Base-by-base conservation (phyloP, 768 basidiomycete species). In the Podaxis sp. region DNA sequence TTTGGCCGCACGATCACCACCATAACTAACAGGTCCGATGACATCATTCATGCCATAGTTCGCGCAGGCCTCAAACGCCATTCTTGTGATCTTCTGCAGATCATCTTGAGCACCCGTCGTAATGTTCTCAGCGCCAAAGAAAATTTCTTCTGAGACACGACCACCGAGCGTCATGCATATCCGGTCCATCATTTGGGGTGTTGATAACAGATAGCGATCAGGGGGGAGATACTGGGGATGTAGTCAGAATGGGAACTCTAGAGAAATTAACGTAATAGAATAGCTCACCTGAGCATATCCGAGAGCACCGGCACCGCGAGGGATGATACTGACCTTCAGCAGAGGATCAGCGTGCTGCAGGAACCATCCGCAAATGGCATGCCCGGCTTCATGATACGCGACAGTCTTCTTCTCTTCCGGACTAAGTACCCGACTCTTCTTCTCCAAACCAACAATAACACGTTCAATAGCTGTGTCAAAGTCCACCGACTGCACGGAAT, bases 111-210 rank as follows among this genome's bases (percentile, higher is more conserved):
- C 97, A 64, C 97, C 97, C 2, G 96, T 96, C 1, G 97, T 99
- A 73, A 99, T 96, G 68, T 94, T 93, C 70, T 89, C 90, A 4
- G 72, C 63, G 19, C 93, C 93, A 71, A 99, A 99, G 80, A 98
- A 97, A 63, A 99, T 96, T 75, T 99, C 97, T 76, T 99, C 97
- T 0, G 96, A 91, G 7, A 98, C 96, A 57, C 97, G 91, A 11
- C 97, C 97, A 61, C 97, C 97, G 24, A 99, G 84, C 0, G 97
- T 98, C 94, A 98, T 98, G 75, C 94, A 96, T 79, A 99, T 98
- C 59, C 94, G 85, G 73, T 99, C 96, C 29, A 84, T 72, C 84
- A 99, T 90, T 74, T 98, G 96, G 51, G 95, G 94, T 0, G 93
- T 95, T 6, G 96, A 94, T 64, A 96, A 86, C 22, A 99, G 86